Evolutionary conservation across 2,329 filamentous ascomycete genomes (phyloP).

Genomic region (Penicillium sp.): DNA sequence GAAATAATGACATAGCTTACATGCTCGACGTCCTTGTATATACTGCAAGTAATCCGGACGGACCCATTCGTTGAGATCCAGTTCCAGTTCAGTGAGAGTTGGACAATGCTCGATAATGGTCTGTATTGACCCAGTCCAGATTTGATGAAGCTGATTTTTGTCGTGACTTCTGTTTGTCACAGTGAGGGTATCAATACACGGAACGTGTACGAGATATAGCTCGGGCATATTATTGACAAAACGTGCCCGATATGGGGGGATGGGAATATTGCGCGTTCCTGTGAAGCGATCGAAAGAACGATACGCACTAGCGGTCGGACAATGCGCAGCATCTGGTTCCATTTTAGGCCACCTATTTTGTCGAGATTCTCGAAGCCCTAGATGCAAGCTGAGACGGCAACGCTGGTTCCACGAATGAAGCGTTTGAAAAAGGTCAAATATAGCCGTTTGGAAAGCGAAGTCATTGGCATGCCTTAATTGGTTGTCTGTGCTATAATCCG

Average conservation of each 20-base stretch:
- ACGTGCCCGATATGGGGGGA: constrained; percentile 12
- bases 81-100: background rate
- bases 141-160: background rate
- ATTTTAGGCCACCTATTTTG: constrained; percentile 1
- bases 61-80: constrained; percentile 6
- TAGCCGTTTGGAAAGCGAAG: constrained; percentile 5
- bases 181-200: constrained; percentile 6
- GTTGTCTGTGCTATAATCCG: constrained; percentile 11
- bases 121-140: constrained; percentile 3
- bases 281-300: background rate
- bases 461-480: constrained; percentile 12
- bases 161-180: background rate
- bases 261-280: background rate
- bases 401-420: constrained; percentile 8
- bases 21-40: constrained; percentile 8
- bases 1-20: background rate
- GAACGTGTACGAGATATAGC: background rate
- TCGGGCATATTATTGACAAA: constrained; percentile 5
- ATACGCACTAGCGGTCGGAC: background rate
- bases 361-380: constrained; percentile 4
- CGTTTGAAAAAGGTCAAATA: constrained; percentile 4
- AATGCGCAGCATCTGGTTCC: constrained; percentile 10
- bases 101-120: constrained; percentile 3
- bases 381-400: constrained; percentile 4
- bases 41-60: constrained; percentile 8